A percentile compares a stretch with the other conserved stretches of the same genome.
Conservation (phyloP, 257 asterid genomes). For the Echites panduratus region DNA sequence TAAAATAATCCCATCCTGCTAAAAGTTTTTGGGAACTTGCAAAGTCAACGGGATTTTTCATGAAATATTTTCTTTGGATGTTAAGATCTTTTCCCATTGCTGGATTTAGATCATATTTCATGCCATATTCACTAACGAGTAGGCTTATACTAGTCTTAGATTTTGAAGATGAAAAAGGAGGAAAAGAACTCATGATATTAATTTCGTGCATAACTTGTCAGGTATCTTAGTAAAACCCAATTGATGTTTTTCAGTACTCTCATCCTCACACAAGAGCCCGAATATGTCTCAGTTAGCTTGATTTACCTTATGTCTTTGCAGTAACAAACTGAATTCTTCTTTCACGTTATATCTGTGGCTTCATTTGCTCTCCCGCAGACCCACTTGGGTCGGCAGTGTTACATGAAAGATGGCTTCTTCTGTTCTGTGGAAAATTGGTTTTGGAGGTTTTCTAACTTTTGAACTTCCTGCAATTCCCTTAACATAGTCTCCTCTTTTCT, state of each 20-base stretch:
- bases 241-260: no score
- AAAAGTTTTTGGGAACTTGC: neutral
- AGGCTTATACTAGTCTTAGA: neutral
- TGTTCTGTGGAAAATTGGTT: neutral
- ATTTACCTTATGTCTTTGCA: neutral
- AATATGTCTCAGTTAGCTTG: neutral
- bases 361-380: neutral
- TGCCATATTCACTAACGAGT: neutral
- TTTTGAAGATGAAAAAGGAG: neutral
- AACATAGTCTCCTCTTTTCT: neutral
- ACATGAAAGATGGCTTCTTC: neutral
- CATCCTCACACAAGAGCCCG: no score
- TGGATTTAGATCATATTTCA: neutral
- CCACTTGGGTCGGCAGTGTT: neutral
- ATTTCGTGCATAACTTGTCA: neutral
- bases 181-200: neutral
- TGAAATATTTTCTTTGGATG: neutral
- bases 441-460: neutral
- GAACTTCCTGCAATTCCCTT: neutral
- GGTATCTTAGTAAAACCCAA: no score
- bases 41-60: neutral
- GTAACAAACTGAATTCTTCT: neutral
- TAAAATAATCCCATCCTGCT: neutral
- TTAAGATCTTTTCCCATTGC: neutral
- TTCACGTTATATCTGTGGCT: neutral